Base-by-base conservation (phyloP, 768 basidiomycete genomes). In the Galerina marginata region DNA sequence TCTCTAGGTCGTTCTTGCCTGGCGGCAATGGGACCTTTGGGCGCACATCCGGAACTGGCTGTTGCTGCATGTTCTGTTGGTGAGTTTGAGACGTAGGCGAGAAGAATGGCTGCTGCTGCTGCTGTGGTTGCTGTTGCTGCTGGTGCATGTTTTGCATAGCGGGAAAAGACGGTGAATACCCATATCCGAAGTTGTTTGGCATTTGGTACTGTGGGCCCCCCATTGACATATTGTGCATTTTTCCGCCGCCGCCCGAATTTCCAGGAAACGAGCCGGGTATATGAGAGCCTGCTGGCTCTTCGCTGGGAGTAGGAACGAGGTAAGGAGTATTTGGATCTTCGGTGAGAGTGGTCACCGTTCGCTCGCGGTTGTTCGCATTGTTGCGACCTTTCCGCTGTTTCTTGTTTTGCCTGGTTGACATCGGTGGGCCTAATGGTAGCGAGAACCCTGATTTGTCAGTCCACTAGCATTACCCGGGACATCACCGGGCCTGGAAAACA, bases 1-100 rank as follows among this genome's bases (percentile, higher is more conserved):
- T 81, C 70, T 91, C 88, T 62, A 92, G 82, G 74, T 92, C 91
- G 69, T 78, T 81, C 66, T 84, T 79, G 7, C 87, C 89, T 20
- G 83, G 79, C 2, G 84, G 82, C 0, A 82, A 68, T 54, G 54
- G 49, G 42, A 67, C 56, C 61, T 61, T 63, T 67, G 67, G 26
- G 15, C 50, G 60, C 14, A 58, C 20, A 23, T 62, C 60, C 59
- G 58, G 55, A 52, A 56, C 61, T 67, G 65, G 50, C 40, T 64
- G 71, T 71, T 67, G 69, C 52, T 64, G 36, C 65, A 33, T 33
- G 29, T 33, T 33, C 29, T 33, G 29, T 46, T 54, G 20, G 20
- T 20, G 20, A 20, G 20, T 20, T 20, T 20, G 53, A 38, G 45
- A 38, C 16, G 70, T 48, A 23, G 63, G 39, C 46, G 66, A 38